Percentiles rank a stretch among this genome's conserved stretches.
Conservation (phyloP, 768 basidiomycete species). For the Phaeotremella fagi region DNA sequence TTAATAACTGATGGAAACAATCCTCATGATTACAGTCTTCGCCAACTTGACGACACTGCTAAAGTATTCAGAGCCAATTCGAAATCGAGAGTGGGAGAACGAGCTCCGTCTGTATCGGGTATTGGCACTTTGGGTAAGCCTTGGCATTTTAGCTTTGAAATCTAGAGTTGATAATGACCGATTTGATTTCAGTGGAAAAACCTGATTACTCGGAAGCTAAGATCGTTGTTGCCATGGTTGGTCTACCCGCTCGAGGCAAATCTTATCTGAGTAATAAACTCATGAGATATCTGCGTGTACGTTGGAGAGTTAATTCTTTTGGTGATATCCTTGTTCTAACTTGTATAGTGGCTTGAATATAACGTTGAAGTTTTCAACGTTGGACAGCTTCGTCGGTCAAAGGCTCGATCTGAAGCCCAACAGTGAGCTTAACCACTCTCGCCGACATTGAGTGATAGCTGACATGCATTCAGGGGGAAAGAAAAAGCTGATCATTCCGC, state of each 20-base stretch:
- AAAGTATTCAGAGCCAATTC: conserved; percentile 39
- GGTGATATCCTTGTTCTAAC: too few species aligned
- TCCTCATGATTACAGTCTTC: conserved; percentile 8
- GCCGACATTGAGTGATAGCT: not conserved
- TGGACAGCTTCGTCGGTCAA: conserved; percentile 81
- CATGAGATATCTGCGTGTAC: conserved; percentile 86
- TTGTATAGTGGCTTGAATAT: conserved; percentile 99
- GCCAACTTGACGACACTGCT: conserved; percentile 43
- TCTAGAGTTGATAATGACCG: not conserved
- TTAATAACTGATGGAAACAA: too few species aligned
- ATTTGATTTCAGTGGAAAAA: conserved; percentile 65
- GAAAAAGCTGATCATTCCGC: conserved; percentile 87
- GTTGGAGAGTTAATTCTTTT: conserved; percentile 30
- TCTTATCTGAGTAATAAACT: conserved; percentile 98
- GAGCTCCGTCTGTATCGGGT: conserved; percentile 44
- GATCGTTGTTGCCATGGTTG: conserved; percentile 98
- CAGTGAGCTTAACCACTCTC: conserved; percentile 17
- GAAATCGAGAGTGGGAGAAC: conserved; percentile 14
- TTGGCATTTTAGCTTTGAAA: not conserved
- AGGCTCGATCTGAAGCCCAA: conserved; percentile 53
- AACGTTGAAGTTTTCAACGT: conserved; percentile 99
- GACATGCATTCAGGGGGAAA: conserved; percentile 57
- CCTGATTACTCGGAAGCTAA: conserved; percentile 98
- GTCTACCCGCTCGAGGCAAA: conserved; percentile 95
- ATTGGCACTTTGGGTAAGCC: conserved; percentile 44